Evolutionary conservation across 371 early-diverging fungal genomes (phyloP).

Genomic region (Batkoa obscura): DNA sequence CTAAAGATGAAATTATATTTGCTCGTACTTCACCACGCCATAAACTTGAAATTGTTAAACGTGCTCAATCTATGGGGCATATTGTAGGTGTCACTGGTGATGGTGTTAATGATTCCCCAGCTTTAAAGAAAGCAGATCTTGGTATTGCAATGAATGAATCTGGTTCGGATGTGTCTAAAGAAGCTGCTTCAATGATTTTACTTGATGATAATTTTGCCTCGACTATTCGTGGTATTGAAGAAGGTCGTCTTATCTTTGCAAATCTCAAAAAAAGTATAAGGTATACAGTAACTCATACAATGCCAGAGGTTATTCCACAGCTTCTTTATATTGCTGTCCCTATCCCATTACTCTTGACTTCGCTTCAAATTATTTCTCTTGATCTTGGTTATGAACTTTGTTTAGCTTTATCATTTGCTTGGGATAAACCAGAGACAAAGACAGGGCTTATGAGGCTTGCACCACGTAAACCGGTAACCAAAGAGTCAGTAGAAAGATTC

Average conservation of each 20-base stretch:
- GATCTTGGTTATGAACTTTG: conserved; percentile 88
- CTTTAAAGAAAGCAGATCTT: conserved; percentile 86
- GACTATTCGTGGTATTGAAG: conserved; percentile 20
- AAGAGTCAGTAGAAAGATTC: conserved; percentile 40
- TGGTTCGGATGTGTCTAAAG: conserved; percentile 93
- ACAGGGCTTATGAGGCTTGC: conserved; percentile 64
- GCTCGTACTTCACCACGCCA: conserved; percentile 83
- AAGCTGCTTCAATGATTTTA: conserved; percentile 92
- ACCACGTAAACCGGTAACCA: conserved; percentile 78
- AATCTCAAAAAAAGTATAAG: conserved; percentile 87
- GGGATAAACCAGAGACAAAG: conserved; percentile 65
- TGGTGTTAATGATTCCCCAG: conserved; percentile 83
- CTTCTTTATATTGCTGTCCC: conserved; percentile 70
- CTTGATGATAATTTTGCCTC: conserved; percentile 38
- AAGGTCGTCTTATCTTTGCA: conserved; percentile 83
- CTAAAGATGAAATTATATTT: conserved; percentile 74
- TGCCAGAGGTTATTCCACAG: conserved; percentile 61
- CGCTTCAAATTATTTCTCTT: conserved; percentile 72
- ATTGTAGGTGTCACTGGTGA: conserved; percentile 89
- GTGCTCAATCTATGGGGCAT: conserved; percentile 60
- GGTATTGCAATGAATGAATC: conserved; percentile 93
- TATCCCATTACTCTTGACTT: conserved; percentile 62
- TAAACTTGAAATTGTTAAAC: conserved; percentile 72
- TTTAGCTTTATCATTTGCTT: conserved; percentile 74
- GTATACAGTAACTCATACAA: conserved; percentile 80